phyloP scores from a whole-genome alignment of 805 yeast genomes.

The Candida nanaspora region DNA sequence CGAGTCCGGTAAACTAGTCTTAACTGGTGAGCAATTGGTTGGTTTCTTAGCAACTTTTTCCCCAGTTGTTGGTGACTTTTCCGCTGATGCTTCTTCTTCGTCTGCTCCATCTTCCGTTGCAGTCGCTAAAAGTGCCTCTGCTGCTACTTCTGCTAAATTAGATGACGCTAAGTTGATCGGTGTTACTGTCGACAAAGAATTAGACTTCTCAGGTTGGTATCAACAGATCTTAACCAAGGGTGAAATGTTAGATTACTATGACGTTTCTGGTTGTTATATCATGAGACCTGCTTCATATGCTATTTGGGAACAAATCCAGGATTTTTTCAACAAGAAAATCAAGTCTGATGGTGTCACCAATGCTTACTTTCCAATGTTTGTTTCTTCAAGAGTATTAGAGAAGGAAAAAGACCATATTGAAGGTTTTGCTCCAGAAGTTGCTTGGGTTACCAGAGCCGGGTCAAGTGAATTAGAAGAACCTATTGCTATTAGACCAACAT shows the following conservation, averaged over 20 bases:
- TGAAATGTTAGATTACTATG: constrained; percentile 98
- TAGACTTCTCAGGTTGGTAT: constrained; percentile 96
- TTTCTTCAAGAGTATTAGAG: constrained; percentile 85
- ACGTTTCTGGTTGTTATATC: constrained; percentile 97
- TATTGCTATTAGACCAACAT: constrained; percentile 98
- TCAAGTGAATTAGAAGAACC: constrained; percentile 92
- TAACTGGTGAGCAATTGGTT: constrained; percentile 39
- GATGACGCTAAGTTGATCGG: constrained; percentile 91
- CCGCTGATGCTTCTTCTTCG: constrained; percentile 34
- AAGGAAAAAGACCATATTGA: constrained; percentile 98
- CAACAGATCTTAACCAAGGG: constrained; percentile 94
- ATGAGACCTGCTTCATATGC: constrained; percentile 92
- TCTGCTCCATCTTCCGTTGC: constrained; percentile 31
- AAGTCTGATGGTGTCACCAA: constrained; percentile 87
- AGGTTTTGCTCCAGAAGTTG: constrained; percentile 99
- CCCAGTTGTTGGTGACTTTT: constrained; percentile 46
- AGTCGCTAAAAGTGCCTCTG: constrained; percentile 16
- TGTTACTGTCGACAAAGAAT: constrained; percentile 86
- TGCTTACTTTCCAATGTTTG: constrained; percentile 98
- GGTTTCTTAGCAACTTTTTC: constrained; percentile 48
- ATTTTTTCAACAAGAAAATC: constrained; percentile 74
- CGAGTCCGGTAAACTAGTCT: constrained; percentile 42
- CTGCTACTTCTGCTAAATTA: constrained; percentile 40
- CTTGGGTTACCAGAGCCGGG: constrained; percentile 99
- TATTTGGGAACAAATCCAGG: constrained; percentile 92